phyloP scores from a whole-genome alignment of 2,329 filamentous ascomycete genomes.

The Cryphonectria radicalis region DNA sequence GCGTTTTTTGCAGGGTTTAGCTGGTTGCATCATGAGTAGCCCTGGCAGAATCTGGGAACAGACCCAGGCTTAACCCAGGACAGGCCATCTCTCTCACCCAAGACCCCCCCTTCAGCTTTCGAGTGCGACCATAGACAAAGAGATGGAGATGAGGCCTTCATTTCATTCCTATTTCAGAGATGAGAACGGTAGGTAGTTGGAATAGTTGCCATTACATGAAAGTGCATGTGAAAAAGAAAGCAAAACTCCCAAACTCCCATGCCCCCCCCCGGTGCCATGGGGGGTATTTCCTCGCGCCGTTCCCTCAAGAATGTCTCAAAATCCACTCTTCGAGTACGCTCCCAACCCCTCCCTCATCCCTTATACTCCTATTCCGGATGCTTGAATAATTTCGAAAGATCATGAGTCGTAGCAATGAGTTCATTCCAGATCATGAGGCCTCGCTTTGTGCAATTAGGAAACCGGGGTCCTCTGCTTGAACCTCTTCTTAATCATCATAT shows the following conservation, averaged over 20 bases:
- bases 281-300: conserved; percentile 25
- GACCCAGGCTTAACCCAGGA: neutral
- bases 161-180: neutral
- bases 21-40: conserved; percentile 28
- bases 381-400: conserved; percentile 3
- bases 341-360: neutral
- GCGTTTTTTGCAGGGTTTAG: conserved; percentile 9
- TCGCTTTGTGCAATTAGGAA: neutral
- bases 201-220: neutral
- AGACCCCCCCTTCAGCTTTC: neutral
- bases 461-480: neutral
- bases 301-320: neutral
- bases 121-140: neutral
- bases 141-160: neutral
- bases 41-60: neutral
- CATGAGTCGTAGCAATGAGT: neutral
- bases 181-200: neutral
- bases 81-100: neutral
- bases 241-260: neutral
- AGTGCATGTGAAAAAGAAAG: neutral
- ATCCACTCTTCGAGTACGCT: neutral
- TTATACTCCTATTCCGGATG: conserved; percentile 9
- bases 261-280: neutral
- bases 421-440: conserved; percentile 6
- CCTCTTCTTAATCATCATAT: conserved; percentile 40